A percentile compares a stretch with the other conserved stretches of the same genome.
These are phyloP conservation scores for Nitzschia sp. DNA, from an alignment of 108 stramenopile species.

Conservation along the genomic window DNA sequence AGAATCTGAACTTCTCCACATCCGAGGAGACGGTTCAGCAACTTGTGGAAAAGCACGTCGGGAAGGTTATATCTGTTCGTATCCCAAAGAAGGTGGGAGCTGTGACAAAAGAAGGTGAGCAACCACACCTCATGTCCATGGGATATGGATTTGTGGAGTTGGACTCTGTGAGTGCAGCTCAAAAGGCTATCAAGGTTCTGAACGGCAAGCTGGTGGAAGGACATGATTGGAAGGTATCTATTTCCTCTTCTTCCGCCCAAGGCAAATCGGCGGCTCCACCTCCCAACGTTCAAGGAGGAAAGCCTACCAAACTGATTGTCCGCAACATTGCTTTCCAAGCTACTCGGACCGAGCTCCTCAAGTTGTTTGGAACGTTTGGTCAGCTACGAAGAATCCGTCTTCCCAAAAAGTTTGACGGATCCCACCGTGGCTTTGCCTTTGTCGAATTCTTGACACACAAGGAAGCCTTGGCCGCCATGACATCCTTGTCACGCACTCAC, in stretches of 20 bases:
- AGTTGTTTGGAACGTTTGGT: conserved; percentile 92
- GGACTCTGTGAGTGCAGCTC: conserved; percentile 56
- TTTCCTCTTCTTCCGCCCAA: conserved; percentile 59
- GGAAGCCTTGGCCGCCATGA: conserved; percentile 90
- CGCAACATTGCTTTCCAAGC: conserved; percentile 98
- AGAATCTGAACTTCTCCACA: conserved; percentile 94
- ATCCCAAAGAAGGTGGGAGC: conserved; percentile 87
- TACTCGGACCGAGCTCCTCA: conserved; percentile 82
- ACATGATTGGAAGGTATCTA: conserved; percentile 85
- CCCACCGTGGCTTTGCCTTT: conserved; percentile 98
- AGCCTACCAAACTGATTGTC: conserved; percentile 89
- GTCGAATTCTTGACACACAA: conserved; percentile 91
- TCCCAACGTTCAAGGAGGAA: conserved; percentile 13
- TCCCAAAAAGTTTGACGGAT: conserved; percentile 97
- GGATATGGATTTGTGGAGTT: conserved; percentile 99
- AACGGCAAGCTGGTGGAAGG: conserved; percentile 90
- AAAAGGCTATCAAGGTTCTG: conserved; percentile 74
- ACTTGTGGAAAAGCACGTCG: conserved; percentile 58
- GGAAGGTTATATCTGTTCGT: conserved; percentile 71
- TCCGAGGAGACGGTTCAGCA: conserved; percentile 67
- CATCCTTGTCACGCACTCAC: conserved; percentile 85
- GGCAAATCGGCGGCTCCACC: neutral
- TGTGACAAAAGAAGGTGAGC: conserved; percentile 22
- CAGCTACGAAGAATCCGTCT: conserved; percentile 91
- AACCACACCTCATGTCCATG: conserved; percentile 71